Base-by-base conservation (phyloP, 805 yeast genomes). In the Martiniozyma abietophila region DNA sequence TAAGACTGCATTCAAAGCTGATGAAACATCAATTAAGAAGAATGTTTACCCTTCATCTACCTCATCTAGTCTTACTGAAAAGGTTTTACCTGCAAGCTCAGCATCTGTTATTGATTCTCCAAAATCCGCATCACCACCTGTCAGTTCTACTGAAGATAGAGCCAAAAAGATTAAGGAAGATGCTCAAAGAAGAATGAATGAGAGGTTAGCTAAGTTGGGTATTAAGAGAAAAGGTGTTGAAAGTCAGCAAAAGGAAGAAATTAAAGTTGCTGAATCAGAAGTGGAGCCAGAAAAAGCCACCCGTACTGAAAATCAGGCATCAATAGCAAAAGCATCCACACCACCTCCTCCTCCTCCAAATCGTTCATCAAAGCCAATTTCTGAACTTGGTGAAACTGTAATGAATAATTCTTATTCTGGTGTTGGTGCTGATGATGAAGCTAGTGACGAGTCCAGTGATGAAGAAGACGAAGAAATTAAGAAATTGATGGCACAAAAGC, bases 161-260 rank as follows among this genome's bases (percentile, higher is more conserved):
- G 71, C 92, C 5, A 80, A 83, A n/a, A 70, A 73, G 48, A 75
- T 84, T 34, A 85, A 83, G 54, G 89, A 85, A 12, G 89, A 82
- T 49, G 84, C 84, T 3, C 72, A 72, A 46, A 76, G 77, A 48
- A 71, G 82, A 56, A 85, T 86, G 96, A 77, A 76, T 41, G 94
- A 82, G 48, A 67, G 85, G 47, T 65, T 85, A 48, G 94, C 94
- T 3, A 80, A 77, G 42, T 65, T 85, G 38, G 95, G 95, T 3
- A 70, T 84, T 12, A 31, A 32, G 17, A 38, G 45, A 38, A 36
- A 35, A 20, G 35, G 4, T n/a, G 8, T 20, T 20, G 28, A 36
- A 12, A 19, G 44, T 8, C 21, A 43, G 20, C 18, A 25, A 8
- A 23, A 21, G 15, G 27, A 10, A 11, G 29, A 24, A n/a, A 14